Conservation (phyloP, 306 rosid genomes). For the Dalbergia cultrata region DNA sequence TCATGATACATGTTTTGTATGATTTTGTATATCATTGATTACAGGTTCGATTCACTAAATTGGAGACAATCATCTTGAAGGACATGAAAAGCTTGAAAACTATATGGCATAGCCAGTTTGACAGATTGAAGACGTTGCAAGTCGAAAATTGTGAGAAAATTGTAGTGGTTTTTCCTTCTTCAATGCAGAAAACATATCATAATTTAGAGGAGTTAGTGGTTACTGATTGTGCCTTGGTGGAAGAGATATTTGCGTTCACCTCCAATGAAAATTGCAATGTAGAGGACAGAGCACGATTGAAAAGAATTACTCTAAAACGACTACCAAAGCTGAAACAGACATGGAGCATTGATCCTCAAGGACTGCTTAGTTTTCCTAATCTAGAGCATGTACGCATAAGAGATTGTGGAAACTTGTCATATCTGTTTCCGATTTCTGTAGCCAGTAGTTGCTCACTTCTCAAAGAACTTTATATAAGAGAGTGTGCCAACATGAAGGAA, state of each 20-base stretch:
- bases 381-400: neutral
- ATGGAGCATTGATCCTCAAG: neutral
- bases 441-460: neutral
- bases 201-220: neutral
- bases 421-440: neutral
- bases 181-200: neutral
- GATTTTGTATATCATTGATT: neutral
- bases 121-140: neutral
- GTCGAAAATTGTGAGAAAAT: neutral
- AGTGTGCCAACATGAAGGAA: neutral
- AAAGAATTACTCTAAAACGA: neutral
- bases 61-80: neutral
- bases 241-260: neutral
- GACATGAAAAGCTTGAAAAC: neutral
- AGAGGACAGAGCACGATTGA: neutral
- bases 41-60: neutral
- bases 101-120: neutral
- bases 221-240: neutral
- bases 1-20: neutral
- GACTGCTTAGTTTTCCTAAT: slow-evolving; percentile 4
- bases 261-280: neutral
- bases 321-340: neutral
- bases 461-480: neutral
- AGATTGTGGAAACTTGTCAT: slow-evolving; percentile 4
- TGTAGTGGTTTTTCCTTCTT: neutral